Evolutionary conservation across 805 yeast species (phyloP), one percentile per base, ranked within the genome.

Genomic region (Wickerhamomyces bisporus): DNA sequence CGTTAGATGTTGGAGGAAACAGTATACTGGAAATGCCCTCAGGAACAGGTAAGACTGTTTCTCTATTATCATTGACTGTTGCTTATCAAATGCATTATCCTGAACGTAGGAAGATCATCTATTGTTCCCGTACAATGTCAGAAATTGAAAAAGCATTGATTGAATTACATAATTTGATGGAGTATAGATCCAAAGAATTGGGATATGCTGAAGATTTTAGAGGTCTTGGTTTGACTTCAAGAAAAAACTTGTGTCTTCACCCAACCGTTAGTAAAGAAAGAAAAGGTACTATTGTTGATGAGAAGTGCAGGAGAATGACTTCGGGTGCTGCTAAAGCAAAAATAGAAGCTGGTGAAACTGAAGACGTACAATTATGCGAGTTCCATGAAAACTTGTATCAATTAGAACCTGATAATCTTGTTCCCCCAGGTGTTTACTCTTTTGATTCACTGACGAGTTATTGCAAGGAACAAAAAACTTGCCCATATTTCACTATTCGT

Each of bases 81-180:
- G 96, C 98, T 12, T 93, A 93, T 61, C 99, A 93, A 60, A 79
- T 86, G 86, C 77, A 75, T 56, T 89, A 91, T 58, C 95, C 96
- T 9, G 97, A 91, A 54, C 96, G 87, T 55, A 66, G 96, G 14
- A 93, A 91, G 69, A 80, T 93, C 48, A 86, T 93, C 6, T 93
- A 93, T 63, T 93, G 99, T 62, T 93, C 98, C 5, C 98, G 99
- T 73, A 93, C 99, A 25, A 93, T 93, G 98, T 86, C 97, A 10
- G 99, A 93, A 65, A 93, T 93, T 58, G 98, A 93, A 64, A 93
- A 93, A 64, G 97, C 98, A 0, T 66, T 93, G 55, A 86, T 91
- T 7, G 99, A 93, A 66, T 70, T 93, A 67, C 80, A 85, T 44
- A 79, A 77, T 39, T 70, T 93, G 52, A 93, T 93, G 98, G 86